A percentile compares a stretch with the other conserved stretches of the same genome.
These are phyloP conservation scores for Tricholoma bakamatsutake DNA, from an alignment of 768 basidiomycete genomes.

Conservation along the genomic window DNA sequence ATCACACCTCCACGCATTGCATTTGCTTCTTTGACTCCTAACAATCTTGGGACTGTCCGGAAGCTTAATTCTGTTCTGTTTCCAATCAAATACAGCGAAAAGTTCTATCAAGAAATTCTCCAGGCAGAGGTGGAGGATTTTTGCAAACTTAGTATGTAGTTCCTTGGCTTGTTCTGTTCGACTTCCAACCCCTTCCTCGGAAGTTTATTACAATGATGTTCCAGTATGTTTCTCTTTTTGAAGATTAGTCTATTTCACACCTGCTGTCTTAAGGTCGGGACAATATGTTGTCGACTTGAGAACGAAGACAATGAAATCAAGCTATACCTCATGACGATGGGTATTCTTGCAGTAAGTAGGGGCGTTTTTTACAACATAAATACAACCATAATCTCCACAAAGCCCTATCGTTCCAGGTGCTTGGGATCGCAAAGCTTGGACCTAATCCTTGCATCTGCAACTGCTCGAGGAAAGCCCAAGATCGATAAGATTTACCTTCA, in stretches of 20 bases:
- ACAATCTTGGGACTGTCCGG: slow-evolving; percentile 79
- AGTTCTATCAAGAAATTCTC: slow-evolving; percentile 80
- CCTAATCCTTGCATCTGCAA: slow-evolving; percentile 59
- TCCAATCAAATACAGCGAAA: slow-evolving; percentile 84
- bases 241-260: slow-evolving; percentile 1
- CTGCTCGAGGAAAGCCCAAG: slow-evolving; percentile 49
- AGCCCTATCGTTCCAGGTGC: slow-evolving; percentile 83
- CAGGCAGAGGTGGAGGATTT: slow-evolving; percentile 76
- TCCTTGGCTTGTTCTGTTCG: background rate
- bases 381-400: slow-evolving; percentile 2
- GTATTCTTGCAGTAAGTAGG: slow-evolving; percentile 71
- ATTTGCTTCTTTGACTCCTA: slow-evolving; percentile 68
- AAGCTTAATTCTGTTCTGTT: slow-evolving; percentile 74
- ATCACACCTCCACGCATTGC: slow-evolving; percentile 42
- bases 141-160: slow-evolving; percentile 72
- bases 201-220: slow-evolving; percentile 91
- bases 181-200: background rate
- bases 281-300: slow-evolving; percentile 82
- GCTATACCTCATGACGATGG: slow-evolving; percentile 90
- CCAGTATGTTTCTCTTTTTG: slow-evolving; percentile 38
- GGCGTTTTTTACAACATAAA: slow-evolving; percentile 4
- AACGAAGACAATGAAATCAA: slow-evolving; percentile 47
- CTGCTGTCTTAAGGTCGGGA: slow-evolving; percentile 52
- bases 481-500: slow-evolving; percentile 76
- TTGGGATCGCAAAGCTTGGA: slow-evolving; percentile 71